Conservation (phyloP, 805 yeast species). For the Saccharomycopsis selenospora region DNA sequence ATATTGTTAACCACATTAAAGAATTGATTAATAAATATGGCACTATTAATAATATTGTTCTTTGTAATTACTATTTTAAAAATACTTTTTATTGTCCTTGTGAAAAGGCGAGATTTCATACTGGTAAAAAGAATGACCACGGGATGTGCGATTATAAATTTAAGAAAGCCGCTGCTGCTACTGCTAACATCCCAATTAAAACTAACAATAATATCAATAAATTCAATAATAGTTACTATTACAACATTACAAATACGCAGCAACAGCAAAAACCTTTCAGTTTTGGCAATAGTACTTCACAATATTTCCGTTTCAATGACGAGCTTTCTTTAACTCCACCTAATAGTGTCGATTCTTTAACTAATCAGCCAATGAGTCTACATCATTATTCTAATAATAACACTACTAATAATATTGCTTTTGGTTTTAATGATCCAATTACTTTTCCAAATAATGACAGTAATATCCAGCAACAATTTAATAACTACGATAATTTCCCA, state of each 20-base stretch:
- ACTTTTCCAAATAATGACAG: background rate
- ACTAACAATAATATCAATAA: too few species aligned
- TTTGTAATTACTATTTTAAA: constrained; percentile 4
- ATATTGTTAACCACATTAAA: constrained; percentile 15
- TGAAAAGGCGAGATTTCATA: background rate
- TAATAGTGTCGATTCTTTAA: background rate
- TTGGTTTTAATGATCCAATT: background rate
- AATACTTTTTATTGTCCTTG: constrained; percentile 1
- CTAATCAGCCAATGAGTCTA: background rate
- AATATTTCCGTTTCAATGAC: background rate
- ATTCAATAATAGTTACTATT: too few species aligned
- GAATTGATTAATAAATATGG: constrained; percentile 7
- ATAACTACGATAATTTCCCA: too few species aligned
- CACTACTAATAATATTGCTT: background rate
- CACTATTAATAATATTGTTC: background rate
- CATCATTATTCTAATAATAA: background rate
- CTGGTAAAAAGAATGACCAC: background rate
- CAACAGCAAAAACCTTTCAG: too few species aligned
- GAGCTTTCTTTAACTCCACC: background rate
- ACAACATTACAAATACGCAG: too few species aligned
- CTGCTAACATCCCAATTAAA: too few species aligned
- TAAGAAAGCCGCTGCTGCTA: background rate
- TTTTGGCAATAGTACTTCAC: too few species aligned
- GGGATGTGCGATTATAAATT: constrained; percentile 1
- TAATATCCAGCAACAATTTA: too few species aligned